phyloP scores from a whole-genome alignment of 768 basidiomycete genomes.

The Lentinula lateritia region DNA sequence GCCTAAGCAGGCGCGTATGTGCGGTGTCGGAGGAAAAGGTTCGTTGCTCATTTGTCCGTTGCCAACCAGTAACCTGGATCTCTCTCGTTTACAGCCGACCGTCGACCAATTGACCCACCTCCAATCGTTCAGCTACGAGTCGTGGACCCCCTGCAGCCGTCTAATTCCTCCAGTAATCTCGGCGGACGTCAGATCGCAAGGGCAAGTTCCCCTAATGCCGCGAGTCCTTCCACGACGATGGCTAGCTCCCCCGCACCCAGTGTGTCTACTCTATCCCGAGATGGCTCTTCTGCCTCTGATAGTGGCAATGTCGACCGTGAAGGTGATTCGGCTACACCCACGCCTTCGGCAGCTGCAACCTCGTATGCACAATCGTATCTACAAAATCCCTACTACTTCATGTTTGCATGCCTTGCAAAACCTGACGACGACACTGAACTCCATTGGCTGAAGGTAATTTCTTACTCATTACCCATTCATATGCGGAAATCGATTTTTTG shows the following conservation, averaged over 20 bases:
- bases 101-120: slow-evolving; percentile 94
- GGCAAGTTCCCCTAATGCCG: not conserved
- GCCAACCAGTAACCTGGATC: not conserved
- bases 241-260: slow-evolving; percentile 4
- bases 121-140: slow-evolving; percentile 95
- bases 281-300: not conserved
- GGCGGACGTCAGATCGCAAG: not conserved
- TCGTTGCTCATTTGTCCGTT: slow-evolving; percentile 11
- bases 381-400: slow-evolving; percentile 93
- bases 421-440: slow-evolving; percentile 86
- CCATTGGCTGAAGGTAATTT: slow-evolving; percentile 72
- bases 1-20: slow-evolving; percentile 90
- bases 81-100: slow-evolving; percentile 56
- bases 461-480: not conserved
- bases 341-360: not conserved
- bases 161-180: not conserved
- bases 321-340: not conserved
- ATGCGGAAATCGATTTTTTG: slow-evolving; percentile 1
- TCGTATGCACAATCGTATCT: slow-evolving; percentile 59
- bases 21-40: slow-evolving; percentile 81
- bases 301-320: not conserved
- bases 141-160: slow-evolving; percentile 46
- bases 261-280: not conserved
- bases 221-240: not conserved
- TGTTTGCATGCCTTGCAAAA: slow-evolving; percentile 88